These are phyloP conservation scores for Thinopyrum elongatum DNA, from an alignment of 176 grass and related monocot genomes.

Conservation along the genomic window DNA sequence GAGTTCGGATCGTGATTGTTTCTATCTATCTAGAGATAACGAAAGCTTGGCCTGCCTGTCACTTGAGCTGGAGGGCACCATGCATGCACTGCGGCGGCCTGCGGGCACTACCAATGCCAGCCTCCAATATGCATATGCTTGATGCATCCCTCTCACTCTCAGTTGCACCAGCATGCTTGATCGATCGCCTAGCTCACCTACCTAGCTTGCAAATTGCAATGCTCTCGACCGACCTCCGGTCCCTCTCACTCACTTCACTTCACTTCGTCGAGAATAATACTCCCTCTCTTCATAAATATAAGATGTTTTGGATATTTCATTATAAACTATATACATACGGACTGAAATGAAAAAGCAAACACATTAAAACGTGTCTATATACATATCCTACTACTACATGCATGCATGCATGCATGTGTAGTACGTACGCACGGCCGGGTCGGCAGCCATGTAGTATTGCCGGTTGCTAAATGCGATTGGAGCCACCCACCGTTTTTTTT, in stretches of 20 bases:
- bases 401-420: neutral
- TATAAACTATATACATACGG: too few species aligned
- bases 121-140: neutral
- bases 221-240: neutral
- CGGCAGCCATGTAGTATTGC: neutral
- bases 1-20: neutral
- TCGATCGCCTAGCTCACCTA: neutral
- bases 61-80: conserved; percentile 27
- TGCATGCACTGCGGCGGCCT: neutral
- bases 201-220: neutral
- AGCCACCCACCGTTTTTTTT: neutral
- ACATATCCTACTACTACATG: too few species aligned
- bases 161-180: neutral
- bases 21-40: neutral
- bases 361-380: too few species aligned
- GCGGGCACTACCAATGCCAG: neutral
- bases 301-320: too few species aligned
- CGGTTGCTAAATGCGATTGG: conserved; percentile 27
- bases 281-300: too few species aligned
- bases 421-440: too few species aligned
- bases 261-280: too few species aligned
- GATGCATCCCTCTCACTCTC: neutral
- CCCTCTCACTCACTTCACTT: too few species aligned
- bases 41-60: neutral
- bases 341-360: too few species aligned